Conservation (phyloP, 2,329 filamentous ascomycete species). For the Aspergillus phoenicis region DNA sequence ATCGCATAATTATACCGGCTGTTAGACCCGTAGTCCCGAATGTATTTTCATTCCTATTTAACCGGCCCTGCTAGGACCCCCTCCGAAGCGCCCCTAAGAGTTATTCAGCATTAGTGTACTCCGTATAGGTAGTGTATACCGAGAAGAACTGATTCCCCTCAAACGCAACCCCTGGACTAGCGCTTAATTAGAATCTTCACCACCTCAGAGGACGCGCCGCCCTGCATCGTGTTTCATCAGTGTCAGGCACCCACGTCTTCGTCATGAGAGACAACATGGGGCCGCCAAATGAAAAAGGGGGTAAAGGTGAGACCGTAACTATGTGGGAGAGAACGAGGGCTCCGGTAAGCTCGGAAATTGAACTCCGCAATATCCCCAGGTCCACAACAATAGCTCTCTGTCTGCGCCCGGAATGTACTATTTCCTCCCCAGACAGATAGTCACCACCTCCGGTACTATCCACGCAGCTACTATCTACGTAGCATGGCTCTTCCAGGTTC, state of each 20-base stretch:
- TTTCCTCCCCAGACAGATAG: slow-evolving; percentile 8
- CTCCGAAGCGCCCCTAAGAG: neutral
- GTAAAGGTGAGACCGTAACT: neutral
- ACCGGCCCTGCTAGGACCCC: neutral
- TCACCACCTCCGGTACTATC: neutral
- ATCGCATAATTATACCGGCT: slow-evolving; percentile 17
- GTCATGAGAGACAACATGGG: neutral
- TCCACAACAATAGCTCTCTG: slow-evolving; percentile 13
- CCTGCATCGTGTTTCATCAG: slow-evolving; percentile 18
- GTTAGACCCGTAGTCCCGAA: slow-evolving; percentile 6
- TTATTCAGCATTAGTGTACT: neutral
- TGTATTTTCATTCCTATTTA: slow-evolving; percentile 3
- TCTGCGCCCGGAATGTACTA: slow-evolving; percentile 12
- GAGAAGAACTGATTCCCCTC: neutral
- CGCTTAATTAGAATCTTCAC: slow-evolving; percentile 5
- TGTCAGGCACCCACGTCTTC: slow-evolving; percentile 2
- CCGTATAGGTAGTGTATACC: neutral
- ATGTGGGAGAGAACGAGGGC: slow-evolving; percentile 1
- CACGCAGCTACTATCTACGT: neutral
- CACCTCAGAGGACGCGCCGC: slow-evolving; percentile 8
- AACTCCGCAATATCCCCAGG: slow-evolving; percentile 21
- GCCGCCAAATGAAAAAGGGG: neutral
- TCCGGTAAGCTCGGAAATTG: slow-evolving; percentile 18
- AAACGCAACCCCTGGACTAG: slow-evolving; percentile 12
- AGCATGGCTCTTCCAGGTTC: neutral